A percentile compares a stretch with the other conserved stretches of the same genome.
Conservation (phyloP, 345 rosid genomes). For the Cardamine occulta region DNA sequence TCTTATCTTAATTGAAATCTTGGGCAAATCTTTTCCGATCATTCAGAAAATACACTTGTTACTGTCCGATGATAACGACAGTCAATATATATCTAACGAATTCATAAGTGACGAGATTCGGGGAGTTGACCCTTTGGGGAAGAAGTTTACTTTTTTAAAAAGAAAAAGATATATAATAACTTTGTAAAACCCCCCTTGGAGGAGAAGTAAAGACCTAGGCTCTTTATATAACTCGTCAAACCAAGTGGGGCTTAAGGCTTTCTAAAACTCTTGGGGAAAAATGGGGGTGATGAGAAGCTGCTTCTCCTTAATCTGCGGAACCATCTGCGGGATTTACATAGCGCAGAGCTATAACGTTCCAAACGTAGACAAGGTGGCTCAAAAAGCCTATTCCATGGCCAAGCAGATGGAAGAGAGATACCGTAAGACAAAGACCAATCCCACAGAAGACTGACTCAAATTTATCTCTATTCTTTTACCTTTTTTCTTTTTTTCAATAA, state of each 20-base stretch:
- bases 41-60: neutral
- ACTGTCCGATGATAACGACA: constrained; percentile 2
- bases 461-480: neutral
- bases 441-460: neutral
- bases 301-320: constrained; percentile 48
- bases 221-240: too few relatives aligned
- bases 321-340: constrained; percentile 48
- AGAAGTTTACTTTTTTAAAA: too few relatives aligned
- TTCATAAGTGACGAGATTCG: neutral
- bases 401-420: constrained; percentile 50
- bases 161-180: too few relatives aligned
- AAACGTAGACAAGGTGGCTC: constrained; percentile 45
- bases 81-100: neutral
- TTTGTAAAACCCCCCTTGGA: too few relatives aligned
- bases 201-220: neutral
- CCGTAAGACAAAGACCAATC: constrained; percentile 43
- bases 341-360: constrained; percentile 61
- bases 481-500: neutral
- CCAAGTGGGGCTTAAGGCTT: too few relatives aligned
- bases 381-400: constrained; percentile 42
- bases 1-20: constrained; percentile 8
- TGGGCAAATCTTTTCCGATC: neutral
- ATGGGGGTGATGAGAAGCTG: constrained; percentile 49
- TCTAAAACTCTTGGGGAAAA: too few relatives aligned
- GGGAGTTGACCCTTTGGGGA: too few relatives aligned